These are phyloP conservation scores for Lasiodiplodia theobromae DNA, from an alignment of 2,329 filamentous ascomycete species.

Conservation along the genomic window DNA sequence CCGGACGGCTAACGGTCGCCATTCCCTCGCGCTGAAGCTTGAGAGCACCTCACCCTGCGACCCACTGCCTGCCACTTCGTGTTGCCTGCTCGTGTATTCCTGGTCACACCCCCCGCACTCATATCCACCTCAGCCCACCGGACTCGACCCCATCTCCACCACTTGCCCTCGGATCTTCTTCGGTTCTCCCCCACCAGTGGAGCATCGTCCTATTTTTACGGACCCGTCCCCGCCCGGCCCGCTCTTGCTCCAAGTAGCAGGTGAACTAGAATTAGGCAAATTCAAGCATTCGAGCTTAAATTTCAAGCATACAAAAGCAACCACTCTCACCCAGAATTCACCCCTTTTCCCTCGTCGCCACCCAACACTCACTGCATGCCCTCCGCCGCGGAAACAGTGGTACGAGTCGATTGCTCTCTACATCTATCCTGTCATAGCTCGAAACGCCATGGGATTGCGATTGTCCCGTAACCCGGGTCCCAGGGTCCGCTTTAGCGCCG, in stretches of 20 bases:
- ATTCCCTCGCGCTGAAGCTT: conserved; percentile 18
- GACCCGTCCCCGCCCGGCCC: background rate
- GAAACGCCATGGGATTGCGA: background rate
- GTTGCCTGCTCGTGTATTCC: conserved; percentile 9
- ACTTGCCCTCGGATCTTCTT: background rate
- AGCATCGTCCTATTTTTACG: background rate
- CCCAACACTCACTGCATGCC: too few relatives aligned
- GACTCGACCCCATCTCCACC: background rate
- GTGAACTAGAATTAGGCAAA: too few relatives aligned
- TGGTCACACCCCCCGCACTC: background rate
- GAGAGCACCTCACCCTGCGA: background rate
- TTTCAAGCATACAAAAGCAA: background rate
- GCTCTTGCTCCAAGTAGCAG: background rate
- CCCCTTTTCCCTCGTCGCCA: too few relatives aligned
- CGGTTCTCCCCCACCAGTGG: background rate
- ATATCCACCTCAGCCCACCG: background rate
- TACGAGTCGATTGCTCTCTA: too few relatives aligned
- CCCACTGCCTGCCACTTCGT: background rate
- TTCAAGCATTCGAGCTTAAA: too few relatives aligned
- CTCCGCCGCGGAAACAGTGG: too few relatives aligned
- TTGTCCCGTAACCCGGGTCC: background rate
- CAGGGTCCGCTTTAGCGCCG: too few relatives aligned
- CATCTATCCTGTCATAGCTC: background rate
- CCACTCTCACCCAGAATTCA: too few relatives aligned
- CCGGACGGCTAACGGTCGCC: conserved; percentile 3